phyloP scores from a whole-genome alignment of 306 rosid species.

The Trifolium fragiferum region DNA sequence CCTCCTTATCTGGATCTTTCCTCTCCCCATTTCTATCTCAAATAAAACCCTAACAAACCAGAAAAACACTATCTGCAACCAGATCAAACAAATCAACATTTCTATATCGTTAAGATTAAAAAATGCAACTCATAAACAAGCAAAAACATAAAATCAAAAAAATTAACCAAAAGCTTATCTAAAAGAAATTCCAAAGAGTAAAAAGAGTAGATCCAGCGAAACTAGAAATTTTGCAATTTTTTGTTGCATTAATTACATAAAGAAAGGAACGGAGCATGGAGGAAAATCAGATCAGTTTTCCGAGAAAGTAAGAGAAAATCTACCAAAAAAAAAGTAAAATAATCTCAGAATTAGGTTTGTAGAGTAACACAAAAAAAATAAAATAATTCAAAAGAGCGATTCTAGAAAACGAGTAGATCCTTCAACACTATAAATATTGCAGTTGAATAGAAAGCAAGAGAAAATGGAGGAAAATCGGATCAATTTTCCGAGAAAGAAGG shows the following conservation, averaged over 20 bases:
- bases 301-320: slow-evolving; percentile 20
- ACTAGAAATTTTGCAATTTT: not conserved
- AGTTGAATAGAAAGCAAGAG: slow-evolving; percentile 1
- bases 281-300: slow-evolving; percentile 40
- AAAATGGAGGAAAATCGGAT: not conserved
- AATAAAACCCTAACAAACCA: slow-evolving; percentile 44
- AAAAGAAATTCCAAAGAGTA: not conserved
- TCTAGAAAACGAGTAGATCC: slow-evolving; percentile 22
- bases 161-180: not conserved
- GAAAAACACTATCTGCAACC: slow-evolving; percentile 29
- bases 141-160: not conserved
- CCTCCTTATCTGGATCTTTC: slow-evolving; percentile 95
- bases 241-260: not conserved
- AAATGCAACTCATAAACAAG: not conserved
- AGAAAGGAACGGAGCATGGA: not conserved
- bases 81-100: slow-evolving; percentile 22
- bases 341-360: too few species aligned
- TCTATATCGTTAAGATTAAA: not conserved
- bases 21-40: slow-evolving; percentile 70
- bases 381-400: not conserved
- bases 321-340: too few species aligned
- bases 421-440: not conserved
- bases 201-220: slow-evolving; percentile 22
- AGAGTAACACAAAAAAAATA: too few species aligned
- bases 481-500: slow-evolving; percentile 46